phyloP scores from a whole-genome alignment of 1,284 basidiomycete species.

The Wolfiporia cocos region DNA sequence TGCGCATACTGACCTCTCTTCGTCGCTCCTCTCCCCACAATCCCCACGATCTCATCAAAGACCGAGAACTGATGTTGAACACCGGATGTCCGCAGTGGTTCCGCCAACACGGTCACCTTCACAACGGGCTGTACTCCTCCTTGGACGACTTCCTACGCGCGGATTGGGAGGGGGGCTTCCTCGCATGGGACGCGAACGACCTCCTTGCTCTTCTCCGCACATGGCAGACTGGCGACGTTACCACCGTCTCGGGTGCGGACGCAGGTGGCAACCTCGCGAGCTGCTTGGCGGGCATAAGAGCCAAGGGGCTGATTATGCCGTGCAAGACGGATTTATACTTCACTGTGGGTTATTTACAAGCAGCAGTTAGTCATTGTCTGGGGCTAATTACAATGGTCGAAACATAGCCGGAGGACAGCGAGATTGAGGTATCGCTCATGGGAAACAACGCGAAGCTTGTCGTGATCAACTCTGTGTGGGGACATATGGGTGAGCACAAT shows the following conservation, averaged over 20 bases:
- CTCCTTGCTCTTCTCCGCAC: constrained; percentile 32
- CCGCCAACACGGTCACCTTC: constrained; percentile 42
- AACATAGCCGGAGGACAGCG: constrained; percentile 48
- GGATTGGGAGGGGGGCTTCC: constrained; percentile 34
- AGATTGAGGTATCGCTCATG: constrained; percentile 40
- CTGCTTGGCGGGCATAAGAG: constrained; percentile 24
- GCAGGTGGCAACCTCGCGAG: constrained; percentile 16
- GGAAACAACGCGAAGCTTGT: constrained; percentile 36
- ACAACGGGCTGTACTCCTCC: constrained; percentile 38
- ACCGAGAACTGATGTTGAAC: too few species aligned
- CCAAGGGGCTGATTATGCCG: constrained; percentile 51
- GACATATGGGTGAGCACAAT: constrained; percentile 42
- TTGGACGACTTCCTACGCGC: constrained; percentile 45
- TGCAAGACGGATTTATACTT: constrained; percentile 56
- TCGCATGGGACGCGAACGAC: constrained; percentile 36
- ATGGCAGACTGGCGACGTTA: constrained; percentile 35
- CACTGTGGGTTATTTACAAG: constrained; percentile 13
- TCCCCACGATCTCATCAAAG: too few species aligned
- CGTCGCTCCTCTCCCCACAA: too few species aligned
- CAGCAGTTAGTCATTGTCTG: not conserved
- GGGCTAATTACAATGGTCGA: too few species aligned
- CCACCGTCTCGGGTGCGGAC: constrained; percentile 23
- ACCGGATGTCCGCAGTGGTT: constrained; percentile 39
- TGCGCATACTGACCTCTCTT: too few species aligned
- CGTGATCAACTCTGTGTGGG: constrained; percentile 51